Evolutionary conservation across 768 basidiomycete genomes (phyloP).

Genomic region (Mycena olivaceomarginata): DNA sequence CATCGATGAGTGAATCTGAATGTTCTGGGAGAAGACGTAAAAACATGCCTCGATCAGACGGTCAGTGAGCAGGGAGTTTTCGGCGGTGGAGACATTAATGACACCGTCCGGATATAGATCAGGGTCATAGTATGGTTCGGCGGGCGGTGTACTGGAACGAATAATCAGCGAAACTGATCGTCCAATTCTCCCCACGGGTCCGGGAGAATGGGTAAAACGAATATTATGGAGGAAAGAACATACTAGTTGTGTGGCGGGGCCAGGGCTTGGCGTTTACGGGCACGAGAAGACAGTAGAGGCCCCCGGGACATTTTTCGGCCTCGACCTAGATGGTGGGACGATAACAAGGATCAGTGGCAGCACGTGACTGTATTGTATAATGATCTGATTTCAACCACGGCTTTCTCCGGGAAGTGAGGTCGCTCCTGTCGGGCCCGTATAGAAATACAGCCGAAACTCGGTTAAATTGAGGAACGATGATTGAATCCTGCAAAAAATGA

Average conservation of each 20-base stretch:
- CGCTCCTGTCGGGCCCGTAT: too few species aligned
- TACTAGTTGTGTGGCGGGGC: background rate
- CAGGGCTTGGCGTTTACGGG: background rate
- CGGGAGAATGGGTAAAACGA: too few species aligned
- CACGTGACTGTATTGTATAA: too few species aligned
- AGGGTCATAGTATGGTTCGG: conserved; percentile 37
- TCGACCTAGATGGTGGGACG: background rate
- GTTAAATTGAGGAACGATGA: too few species aligned
- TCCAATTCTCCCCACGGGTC: background rate
- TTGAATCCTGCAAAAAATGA: too few species aligned
- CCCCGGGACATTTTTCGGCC: background rate
- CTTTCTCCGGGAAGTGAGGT: too few species aligned
- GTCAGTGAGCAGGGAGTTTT: conserved; percentile 36
- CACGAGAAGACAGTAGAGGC: background rate
- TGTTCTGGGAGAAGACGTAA: background rate
- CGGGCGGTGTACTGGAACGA: conserved; percentile 16
- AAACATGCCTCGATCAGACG: conserved; percentile 39
- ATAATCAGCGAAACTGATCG: background rate
- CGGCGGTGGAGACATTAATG: conserved; percentile 42
- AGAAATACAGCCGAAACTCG: too few species aligned
- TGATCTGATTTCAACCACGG: too few species aligned
- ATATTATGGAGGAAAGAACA: background rate
- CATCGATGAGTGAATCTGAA: background rate
- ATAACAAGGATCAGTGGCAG: background rate
- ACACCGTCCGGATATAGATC: conserved; percentile 34